Base-by-base conservation (phyloP, 345 rosid species). In the Arabidopsis suecica region DNA sequence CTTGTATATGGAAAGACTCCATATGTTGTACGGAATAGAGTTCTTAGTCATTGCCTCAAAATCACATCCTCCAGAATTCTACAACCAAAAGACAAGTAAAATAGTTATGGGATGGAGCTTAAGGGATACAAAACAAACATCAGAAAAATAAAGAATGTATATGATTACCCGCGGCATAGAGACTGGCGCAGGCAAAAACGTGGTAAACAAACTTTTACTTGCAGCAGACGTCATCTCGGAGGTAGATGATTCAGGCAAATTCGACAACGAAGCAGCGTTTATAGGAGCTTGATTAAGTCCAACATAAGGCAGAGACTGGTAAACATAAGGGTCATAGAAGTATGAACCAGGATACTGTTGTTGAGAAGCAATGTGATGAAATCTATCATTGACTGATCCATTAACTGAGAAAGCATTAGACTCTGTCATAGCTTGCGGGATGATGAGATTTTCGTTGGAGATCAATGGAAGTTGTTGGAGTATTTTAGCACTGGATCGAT, bases 41-140 rank as follows among this genome's bases (percentile, higher is more conserved):
- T 82, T 84, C 72, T 85, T 84, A 68, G 75, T 82, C 87, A 83
- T 81, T 38, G 82, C 79, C 65, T 79, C 83, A 80, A 77, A 84
- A 70, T 75, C 79, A 71, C 79, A 76, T 72, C 77, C 83, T 71
- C 77, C 86, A 30, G 76, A 50, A 28, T 42, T 82, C 76, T 44
- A 77, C 9, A 76, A 68, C 22, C 62, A 78, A 61, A 34, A 54
- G 34, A 62, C 40, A 76, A 65, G 16, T 25, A 33, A 18, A 7
- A 50, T 16, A 61, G 9, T 51, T 40, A 23, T 16, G 33, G 22
- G 7, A 13, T 47, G 25, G n/a, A 9, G 18, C 62, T 28, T n/a
- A 68, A 28, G 50, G 50, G 8, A 61, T 2, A 72, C 69, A 47
- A 70, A 57, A 44, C 30, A 68, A 70, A 45, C 10, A 42, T 33